Base-by-base conservation (phyloP, 2,329 filamentous ascomycete species). In the Trichophyton equinum region DNA sequence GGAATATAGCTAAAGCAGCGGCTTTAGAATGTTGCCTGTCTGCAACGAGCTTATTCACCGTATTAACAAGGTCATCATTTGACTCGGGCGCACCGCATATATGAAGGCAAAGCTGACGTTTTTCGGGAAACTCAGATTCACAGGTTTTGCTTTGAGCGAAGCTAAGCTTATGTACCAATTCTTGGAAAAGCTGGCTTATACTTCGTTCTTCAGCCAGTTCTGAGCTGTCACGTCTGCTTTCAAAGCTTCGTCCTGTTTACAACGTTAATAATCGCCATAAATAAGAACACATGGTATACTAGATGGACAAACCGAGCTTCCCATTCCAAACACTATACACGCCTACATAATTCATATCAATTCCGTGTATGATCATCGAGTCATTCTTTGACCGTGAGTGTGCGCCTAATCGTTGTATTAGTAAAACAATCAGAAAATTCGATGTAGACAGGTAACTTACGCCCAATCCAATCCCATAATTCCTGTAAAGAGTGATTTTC, bases 261-360 rank as follows among this genome's bases (percentile, higher is more conserved):
- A 15, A 38, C 1, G 55, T 65, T 60, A 62, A 61, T 66, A 51
- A 51, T 15, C 5, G 4, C 38, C 66, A 57, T 18, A 22, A 13
- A 13, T 1, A 51, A 9, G 33, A 22, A 8, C n/a, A 9, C 2
- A 30, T 15, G 20, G 20, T 44, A 38, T n/a, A 18, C 25, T 18
- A 18, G 27, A 30, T 40, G 9, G 2, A 60, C 53, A 66, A 74
- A 72, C 80, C 79, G 25, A 84, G 70, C 51, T 80, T 79, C 65
- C 81, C 80, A 57, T 76, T 79, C 82, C 82, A 85, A 13, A 85
- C 76, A 44, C 77, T 78, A 63, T 76, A 76, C 9, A 86, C 77
- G 1, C 84, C 84, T 20, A 85, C 69, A 67, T 82, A 86, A 66
- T 81, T 84, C 59, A 86, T 69, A 67, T 86, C 84, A 15, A 85